Base-by-base conservation (phyloP, 169 alveolate species). In the Babesia bigemina region DNA sequence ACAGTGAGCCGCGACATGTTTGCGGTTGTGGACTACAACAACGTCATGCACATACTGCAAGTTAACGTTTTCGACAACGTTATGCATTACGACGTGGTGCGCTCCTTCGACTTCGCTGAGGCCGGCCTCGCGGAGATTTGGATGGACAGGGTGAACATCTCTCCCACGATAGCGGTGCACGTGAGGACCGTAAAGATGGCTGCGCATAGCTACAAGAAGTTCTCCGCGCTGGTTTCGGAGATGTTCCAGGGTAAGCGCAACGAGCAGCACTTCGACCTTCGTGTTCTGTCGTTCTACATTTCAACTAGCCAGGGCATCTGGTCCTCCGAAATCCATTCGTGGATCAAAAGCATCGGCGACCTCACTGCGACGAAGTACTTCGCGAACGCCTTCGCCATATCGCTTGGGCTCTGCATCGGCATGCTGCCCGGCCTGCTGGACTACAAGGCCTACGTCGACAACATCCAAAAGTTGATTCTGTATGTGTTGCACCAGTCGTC, bases 121-220 rank as follows among this genome's bases (percentile, higher is more conserved):
- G 57, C 29, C 21, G 24, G 42, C 52, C 55, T 63, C 44, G 56
- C 48, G 0, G 71, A 76, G 29, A 33, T 52, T 50, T 67, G 76
- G 76, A 17, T n/a, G 39, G 65, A 22, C 44, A 67, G 52, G 76
- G 76, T 42, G 17, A 67, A 67, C 53, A 47, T 76, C n/a, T 56
- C 65, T 28, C 57, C 79, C 16, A 55, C 75, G 60, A 63, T 79
- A 17, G 26, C 87, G 16, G 87, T 79, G 62, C 73, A 57, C 42
- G 47, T 61, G 52, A 49, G 74, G 52, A 79, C 71, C 33, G 74
- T 81, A 22, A 81, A 81, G 52, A 63, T 81, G 79, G 62, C 63
- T 69, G 88, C 84, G 4, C 73, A 81, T 59, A 74, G 88, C 45
- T 81, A 73, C 72, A 81, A 81, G 56, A 81, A 81, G 74, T 81